Evolutionary conservation across 176 grass and related monocot species (phyloP).

Genomic region (Triticum aestivum): DNA sequence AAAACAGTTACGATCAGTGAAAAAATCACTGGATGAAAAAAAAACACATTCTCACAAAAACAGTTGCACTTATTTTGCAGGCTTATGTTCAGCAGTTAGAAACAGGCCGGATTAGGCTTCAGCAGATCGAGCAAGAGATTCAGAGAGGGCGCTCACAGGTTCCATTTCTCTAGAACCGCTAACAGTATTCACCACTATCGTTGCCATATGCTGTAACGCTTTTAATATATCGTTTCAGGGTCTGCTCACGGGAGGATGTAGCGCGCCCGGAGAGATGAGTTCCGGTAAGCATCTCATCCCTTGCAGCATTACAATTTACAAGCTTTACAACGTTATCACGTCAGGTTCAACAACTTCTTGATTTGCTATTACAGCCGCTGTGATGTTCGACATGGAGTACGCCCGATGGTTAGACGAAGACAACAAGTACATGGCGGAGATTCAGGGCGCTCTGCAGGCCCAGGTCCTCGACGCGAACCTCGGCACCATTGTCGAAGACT

Average conservation of each 20-base stretch:
- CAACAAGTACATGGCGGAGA: constrained; percentile 50
- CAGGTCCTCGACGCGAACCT: constrained; percentile 61
- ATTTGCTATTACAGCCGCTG: constrained; percentile 45
- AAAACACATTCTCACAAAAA: background rate
- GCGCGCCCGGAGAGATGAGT: constrained; percentile 51
- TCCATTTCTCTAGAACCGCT: constrained; percentile 17
- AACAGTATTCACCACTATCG: background rate
- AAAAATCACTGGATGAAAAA: background rate
- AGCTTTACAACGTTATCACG: background rate
- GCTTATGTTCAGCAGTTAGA: constrained; percentile 95
- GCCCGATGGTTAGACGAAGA: constrained; percentile 78
- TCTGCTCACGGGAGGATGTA: constrained; percentile 59
- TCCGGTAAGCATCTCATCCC: constrained; percentile 54
- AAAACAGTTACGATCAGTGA: background rate
- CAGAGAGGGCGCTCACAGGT: constrained; percentile 85
- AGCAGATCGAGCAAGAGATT: constrained; percentile 85
- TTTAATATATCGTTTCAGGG: constrained; percentile 51
- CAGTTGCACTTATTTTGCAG: constrained; percentile 26
- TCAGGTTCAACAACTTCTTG: background rate
- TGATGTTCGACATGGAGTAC: constrained; percentile 93
- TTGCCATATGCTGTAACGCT: constrained; percentile 3
- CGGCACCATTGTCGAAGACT: constrained; percentile 55
- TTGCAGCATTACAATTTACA: background rate
- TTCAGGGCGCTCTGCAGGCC: constrained; percentile 58
- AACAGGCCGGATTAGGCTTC: constrained; percentile 78